Base-by-base conservation (phyloP, 2,329 filamentous ascomycete species). In the Zasmidium citrigriseum region DNA sequence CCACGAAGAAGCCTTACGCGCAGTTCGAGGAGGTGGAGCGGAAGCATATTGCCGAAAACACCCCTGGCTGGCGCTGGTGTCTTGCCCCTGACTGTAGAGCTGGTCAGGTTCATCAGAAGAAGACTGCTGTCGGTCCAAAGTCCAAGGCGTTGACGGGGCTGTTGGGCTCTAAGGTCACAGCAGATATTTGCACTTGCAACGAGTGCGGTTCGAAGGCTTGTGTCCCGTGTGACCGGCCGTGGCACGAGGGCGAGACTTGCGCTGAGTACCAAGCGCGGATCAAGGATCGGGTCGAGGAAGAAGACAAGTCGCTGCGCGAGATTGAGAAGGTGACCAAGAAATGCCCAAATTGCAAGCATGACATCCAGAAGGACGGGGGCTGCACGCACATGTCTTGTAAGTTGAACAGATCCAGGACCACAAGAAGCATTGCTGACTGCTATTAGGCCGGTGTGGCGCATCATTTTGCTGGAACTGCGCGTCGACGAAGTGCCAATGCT, bases 21-120 rank as follows among this genome's bases (percentile, higher is more conserved):
- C 49, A 72, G 75, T 21, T 75, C 76, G 0, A 77, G 14, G 55
- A 65, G 51, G 51, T 62, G 16, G 66, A 67, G 49, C 65, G 67
- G 10, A 62, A 61, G 3, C 60, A 64, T 45, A 64, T 70, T 27
- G 63, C 54, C n/a, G 69, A 71, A 4, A 58, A 52, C 38, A 67
- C 61, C 3, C 70, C 68, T 20, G 62, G 76, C 23, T 86, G 83
- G 65, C 69, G 78, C 16, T 84, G 81, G 79, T 87, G 84, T 63
- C 74, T 83, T 1, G 57, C 64, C 21, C 71, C 80, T 0, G 72
- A 71, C 1, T 87, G 84, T 63, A 75, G 73, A 7, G 78, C 76
- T 0, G 83, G 83, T 0, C 83, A 86, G 59, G 73, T 71, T 1
- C 79, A 79, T 22, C 54, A 64, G 47, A 50, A 56, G 20, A 48